Evolutionary conservation across 805 yeast species (phyloP), one percentile per base, ranked within the genome.

Genomic region (Barnettozyma vustinii): DNA sequence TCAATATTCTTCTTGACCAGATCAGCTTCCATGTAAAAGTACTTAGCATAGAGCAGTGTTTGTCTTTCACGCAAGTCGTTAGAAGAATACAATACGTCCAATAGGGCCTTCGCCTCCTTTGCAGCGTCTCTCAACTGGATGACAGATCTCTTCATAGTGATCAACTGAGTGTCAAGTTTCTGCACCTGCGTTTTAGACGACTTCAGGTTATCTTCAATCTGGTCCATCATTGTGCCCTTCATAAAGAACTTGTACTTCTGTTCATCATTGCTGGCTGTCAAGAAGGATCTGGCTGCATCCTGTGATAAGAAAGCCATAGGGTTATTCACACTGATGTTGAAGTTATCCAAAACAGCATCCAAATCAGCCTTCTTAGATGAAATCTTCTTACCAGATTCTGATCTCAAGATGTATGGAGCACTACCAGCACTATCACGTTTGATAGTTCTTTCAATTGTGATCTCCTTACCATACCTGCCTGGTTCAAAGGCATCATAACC

Each of bases 271-370:
- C 94, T 80, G 30, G 83, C 79, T 1, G 96, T 85, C 53, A 94
- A 69, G 61, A 94, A 94, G 15, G 91, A 85, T 56, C 96, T 79
- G 2, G 99, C 98, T 52, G 84, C 87, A 57, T 94, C 97, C 64
- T 94, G 99, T 1, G 96, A 88, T 44, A 94, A 72, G 59, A 94
- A 87, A 2, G 96, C 87, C 78, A 94, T 80, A 6, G 97, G 97
- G 57, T 94, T 94, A 57, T 83, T 91, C 23, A 94, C 84, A 6
- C 87, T 83, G 40, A 92, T 83, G 41, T 84, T 81, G 61, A 84
- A 89, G 53, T 75, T 77, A 54, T 79, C 81, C 42, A 90, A 67
- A 3, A 94, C 83, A 5, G 76, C 77, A 54, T 81, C 88, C 27
- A 94, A 66, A 13, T 82, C 85, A 27, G 74, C 71, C 51, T 81